Evolutionary conservation across 768 basidiomycete genomes (phyloP).

Genomic region (Russula dissimulans): DNA sequence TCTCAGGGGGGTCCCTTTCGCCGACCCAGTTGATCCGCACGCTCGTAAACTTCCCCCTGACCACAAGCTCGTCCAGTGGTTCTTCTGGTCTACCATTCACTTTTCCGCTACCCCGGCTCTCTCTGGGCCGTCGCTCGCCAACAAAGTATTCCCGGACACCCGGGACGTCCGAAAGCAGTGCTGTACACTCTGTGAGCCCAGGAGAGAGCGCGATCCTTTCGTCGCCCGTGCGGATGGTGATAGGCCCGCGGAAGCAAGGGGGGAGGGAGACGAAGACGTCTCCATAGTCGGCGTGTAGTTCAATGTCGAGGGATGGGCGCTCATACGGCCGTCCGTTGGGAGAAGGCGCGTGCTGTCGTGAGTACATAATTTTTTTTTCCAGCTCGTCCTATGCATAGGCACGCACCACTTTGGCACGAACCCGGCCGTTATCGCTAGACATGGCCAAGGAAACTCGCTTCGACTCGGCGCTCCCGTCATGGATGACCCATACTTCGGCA

Average conservation of each 20-base stretch:
- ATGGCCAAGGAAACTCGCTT: neutral
- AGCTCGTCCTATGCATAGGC: too few relatives aligned
- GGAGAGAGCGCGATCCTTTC: neutral
- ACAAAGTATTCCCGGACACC: conserved; percentile 5
- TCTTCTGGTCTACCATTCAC: neutral
- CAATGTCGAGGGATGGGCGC: neutral
- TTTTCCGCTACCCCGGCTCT: neutral
- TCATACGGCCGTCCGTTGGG: neutral
- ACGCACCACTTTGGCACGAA: neutral
- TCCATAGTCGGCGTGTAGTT: neutral
- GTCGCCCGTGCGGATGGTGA: neutral
- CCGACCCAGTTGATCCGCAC: neutral
- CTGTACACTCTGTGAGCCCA: neutral
- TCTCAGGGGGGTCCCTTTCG: neutral
- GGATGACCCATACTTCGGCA: neutral
- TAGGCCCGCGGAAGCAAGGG: neutral
- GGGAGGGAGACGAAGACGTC: conserved; percentile 2
- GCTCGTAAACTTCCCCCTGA: neutral
- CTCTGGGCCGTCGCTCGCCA: neutral
- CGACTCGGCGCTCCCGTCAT: neutral
- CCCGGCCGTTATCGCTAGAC: neutral
- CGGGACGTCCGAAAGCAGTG: neutral
- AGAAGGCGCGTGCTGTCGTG: neutral
- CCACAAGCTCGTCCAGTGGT: neutral
- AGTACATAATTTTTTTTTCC: too few relatives aligned